Base-by-base conservation (phyloP, 257 asterid species). In the Petunia secreta region DNA sequence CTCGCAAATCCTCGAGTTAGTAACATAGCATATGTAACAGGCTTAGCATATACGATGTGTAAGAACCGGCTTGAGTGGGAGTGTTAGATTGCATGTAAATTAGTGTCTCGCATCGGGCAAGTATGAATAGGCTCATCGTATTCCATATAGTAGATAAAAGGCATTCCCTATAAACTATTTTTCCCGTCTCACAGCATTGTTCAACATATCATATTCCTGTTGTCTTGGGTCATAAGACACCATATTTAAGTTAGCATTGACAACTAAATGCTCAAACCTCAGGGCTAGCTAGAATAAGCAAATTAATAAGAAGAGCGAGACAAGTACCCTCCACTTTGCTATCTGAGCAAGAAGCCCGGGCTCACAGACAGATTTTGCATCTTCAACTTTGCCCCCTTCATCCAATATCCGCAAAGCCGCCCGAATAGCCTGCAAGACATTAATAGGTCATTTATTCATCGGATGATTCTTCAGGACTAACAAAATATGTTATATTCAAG, bases 341-440 rank as follows among this genome's bases (percentile, higher is more conserved):
- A 96, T 87, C 89, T 94, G 98, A 67, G 66, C 38, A 62, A 94
- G 93, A 85, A 91, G 90, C 73, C 86, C 91, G 34, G 89, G 88
- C 80, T 89, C 94, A 80, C 98, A 94, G 71, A 96, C 91, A 43
- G 89, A 88, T 88, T 89, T 88, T 82, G 99, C 98, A 86, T 94
- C 98, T 86, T 87, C 91, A 76, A 92, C 81, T 75, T 81, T 87
- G 80, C 98, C 93, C 11, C 96, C 97, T 25, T 75, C 89, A 5
- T 92, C 92, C 83, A 95, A 63, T 85, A 85, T 92, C 50, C 83
- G 90, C 75, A 88, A 71, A 48, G 98, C 99, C 60, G 94, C 91
- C 60, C 81, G 91, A 64, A 93, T 57, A 79, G 97, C 93, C 99
- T 95, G 87, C 86, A 87, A n/a, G 78, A 80, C 53, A 55, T 55